These are phyloP conservation scores for Hymenoscyphus fructigenus DNA, from an alignment of 2,329 filamentous ascomycete species.

Conservation along the genomic window DNA sequence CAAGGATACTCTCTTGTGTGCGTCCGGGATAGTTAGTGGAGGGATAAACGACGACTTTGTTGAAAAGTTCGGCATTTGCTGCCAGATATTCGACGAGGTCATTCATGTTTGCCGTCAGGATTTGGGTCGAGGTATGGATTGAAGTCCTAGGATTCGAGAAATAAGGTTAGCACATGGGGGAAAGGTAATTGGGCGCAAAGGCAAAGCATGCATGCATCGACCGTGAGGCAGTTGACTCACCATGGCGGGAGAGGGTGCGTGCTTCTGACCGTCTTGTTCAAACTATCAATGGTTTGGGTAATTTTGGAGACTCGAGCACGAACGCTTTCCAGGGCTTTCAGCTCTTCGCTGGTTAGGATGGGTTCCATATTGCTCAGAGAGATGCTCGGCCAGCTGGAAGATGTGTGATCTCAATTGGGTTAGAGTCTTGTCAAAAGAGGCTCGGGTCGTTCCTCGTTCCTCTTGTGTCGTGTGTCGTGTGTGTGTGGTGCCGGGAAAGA, in stretches of 20 bases:
- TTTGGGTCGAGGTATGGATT: conserved; percentile 68
- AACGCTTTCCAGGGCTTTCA: conserved; percentile 69
- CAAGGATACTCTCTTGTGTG: conserved; percentile 64
- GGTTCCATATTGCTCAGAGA: conserved; percentile 25
- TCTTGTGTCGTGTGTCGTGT: no score
- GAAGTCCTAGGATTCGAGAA: conserved; percentile 53
- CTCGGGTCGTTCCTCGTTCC: not conserved
- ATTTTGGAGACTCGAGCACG: conserved; percentile 68
- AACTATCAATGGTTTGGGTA: conserved; percentile 64
- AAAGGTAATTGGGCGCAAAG: not conserved
- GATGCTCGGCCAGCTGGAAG: not conserved
- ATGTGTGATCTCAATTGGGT: not conserved
- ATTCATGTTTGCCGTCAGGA: conserved; percentile 69
- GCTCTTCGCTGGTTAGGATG: conserved; percentile 47
- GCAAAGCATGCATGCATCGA: not conserved
- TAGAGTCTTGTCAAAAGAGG: not conserved
- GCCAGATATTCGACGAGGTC: conserved; percentile 64
- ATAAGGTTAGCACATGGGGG: conserved; percentile 15
- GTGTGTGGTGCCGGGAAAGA: not conserved
- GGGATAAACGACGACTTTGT: conserved; percentile 71
- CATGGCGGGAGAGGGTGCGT: conserved; percentile 66
- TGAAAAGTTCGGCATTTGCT: conserved; percentile 66
- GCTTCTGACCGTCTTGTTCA: conserved; percentile 59
- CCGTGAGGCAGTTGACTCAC: conserved; percentile 43
- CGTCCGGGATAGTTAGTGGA: conserved; percentile 72